A percentile compares a stretch with the other conserved stretches of the same genome.
Conservation (phyloP, 1,284 basidiomycete genomes). For the Melampsora larici-populina region DNA sequence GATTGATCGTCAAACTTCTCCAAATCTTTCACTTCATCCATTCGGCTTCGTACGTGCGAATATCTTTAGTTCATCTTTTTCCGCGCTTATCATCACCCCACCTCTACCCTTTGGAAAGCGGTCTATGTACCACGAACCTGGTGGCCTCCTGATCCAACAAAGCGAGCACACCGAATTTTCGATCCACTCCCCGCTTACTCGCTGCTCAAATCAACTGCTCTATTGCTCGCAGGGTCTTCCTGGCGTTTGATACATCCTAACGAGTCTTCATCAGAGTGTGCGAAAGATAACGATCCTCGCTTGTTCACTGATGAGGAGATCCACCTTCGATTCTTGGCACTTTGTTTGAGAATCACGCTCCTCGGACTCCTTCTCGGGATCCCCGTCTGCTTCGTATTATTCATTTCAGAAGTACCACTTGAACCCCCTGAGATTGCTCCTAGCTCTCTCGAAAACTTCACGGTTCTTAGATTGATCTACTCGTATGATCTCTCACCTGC, state of each 20-base stretch:
- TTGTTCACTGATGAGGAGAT: conserved; percentile 28
- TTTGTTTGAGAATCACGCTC: conserved; percentile 25
- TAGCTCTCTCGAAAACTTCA: conserved; percentile 16
- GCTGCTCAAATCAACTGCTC: conserved; percentile 9
- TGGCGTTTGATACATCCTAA: not conserved
- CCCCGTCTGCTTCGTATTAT: conserved; percentile 8
- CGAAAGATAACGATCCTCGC: not conserved
- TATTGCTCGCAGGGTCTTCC: not conserved
- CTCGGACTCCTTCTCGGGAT: conserved; percentile 16
- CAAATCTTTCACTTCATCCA: not conserved
- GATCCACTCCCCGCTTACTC: conserved; percentile 9
- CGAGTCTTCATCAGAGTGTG: not conserved
- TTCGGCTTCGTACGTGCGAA: no score
- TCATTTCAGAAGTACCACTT: conserved; percentile 17
- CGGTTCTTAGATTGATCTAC: conserved; percentile 18
- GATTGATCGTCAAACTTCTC: not conserved
- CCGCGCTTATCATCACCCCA: conserved; percentile 2
- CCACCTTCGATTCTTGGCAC: conserved; percentile 31
- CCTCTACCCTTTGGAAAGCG: conserved; percentile 21
- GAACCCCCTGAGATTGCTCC: not conserved
- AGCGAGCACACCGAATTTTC: conserved; percentile 12
- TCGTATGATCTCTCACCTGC: conserved; percentile 14
- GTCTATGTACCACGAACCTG: conserved; percentile 29
- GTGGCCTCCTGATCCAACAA: conserved; percentile 20
- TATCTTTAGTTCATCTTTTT: conserved; percentile 17